A percentile compares a stretch with the other conserved stretches of the same genome.
Conservation (phyloP, 345 rosid genomes). For the Aquilaria sinensis region DNA sequence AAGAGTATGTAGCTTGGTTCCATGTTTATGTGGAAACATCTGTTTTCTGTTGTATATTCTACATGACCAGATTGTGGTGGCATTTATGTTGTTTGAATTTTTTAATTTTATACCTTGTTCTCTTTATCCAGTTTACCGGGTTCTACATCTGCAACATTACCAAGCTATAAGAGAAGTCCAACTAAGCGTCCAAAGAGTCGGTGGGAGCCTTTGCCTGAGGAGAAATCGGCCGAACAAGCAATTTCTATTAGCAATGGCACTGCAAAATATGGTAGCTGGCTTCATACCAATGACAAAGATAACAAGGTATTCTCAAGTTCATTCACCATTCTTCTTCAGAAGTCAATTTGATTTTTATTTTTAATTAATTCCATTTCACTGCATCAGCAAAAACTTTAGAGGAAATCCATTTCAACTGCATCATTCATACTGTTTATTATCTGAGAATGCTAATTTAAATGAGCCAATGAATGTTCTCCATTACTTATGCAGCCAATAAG, state of each 20-base stretch:
- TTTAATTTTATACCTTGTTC: slow-evolving; percentile 11
- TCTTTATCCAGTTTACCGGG: slow-evolving; percentile 21
- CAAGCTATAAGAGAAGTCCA: slow-evolving; percentile 56
- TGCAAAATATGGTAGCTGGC: slow-evolving; percentile 55
- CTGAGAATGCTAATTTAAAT: slow-evolving; percentile 7
- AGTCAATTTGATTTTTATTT: background rate
- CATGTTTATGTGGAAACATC: slow-evolving; percentile 6
- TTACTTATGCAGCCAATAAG: slow-evolving; percentile 33
- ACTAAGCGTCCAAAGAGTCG: slow-evolving; percentile 78
- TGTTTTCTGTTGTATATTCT: background rate
- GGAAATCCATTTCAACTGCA: background rate
- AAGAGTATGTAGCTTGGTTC: slow-evolving; percentile 44
- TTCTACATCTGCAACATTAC: slow-evolving; percentile 29
- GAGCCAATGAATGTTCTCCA: slow-evolving; percentile 5
- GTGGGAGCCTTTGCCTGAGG: slow-evolving; percentile 94
- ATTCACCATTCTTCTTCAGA: slow-evolving; percentile 8
- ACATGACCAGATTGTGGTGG: slow-evolving; percentile 1
- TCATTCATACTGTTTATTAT: slow-evolving; percentile 2
- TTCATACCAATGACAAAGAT: slow-evolving; percentile 37
- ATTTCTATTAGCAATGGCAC: slow-evolving; percentile 30
- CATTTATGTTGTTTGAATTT: slow-evolving; percentile 3
- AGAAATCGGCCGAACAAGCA: slow-evolving; percentile 45
- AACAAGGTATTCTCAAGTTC: slow-evolving; percentile 40
- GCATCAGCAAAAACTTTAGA: background rate
- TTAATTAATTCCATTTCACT: background rate